Base-by-base conservation (phyloP, 495 filamentous ascomycete genomes). In the Aspergillus carlsbadensis region DNA sequence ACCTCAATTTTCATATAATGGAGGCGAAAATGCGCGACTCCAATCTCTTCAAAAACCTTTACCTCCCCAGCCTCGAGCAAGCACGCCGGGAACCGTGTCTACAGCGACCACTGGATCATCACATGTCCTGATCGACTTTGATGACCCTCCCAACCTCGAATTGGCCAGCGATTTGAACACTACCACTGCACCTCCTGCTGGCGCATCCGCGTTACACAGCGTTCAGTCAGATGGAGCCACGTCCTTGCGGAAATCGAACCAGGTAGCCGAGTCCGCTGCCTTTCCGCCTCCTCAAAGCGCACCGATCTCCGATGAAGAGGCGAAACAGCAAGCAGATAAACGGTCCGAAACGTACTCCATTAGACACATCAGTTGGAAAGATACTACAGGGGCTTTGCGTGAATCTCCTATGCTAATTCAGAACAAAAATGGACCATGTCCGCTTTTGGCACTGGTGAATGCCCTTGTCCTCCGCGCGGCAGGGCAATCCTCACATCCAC, bases 371-470 rank as follows among this genome's bases (percentile, higher is more conserved):
- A 81, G 81, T 50, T 89, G 87, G 85, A 70, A 61, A 26, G 77
- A 81, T 60, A 65, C 61, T 15, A 66, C 63, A 0, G 73, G 71
- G 10, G 56, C 60, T 17, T 65, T 84, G 31, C 71, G 81, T 10
- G 72, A 76, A 24, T 87, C 91, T 2, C 92, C 94, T 1, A 87
- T 97, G 34, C 76, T 98, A 21, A 84, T 93, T 3, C 93, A 98
- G 64, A 97, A 96, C 57, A 83, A 85, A 42, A 97, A 98, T 65
- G 93, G 93, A 1, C 94, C 94, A 11, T 98, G 94, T 65, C 94
- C 94, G 7, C 75, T 98, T 6, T 84, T 98, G 18, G 94, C 94
- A 3, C 81, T 98, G 1, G 92, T 98, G 49, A 98, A 98, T 67
- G 92, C 92, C 0, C 77, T 98, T 20, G 86, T 88, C 0, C 75